These are phyloP conservation scores for Cyathus striatus DNA, from an alignment of 768 basidiomycete species.

Conservation along the genomic window DNA sequence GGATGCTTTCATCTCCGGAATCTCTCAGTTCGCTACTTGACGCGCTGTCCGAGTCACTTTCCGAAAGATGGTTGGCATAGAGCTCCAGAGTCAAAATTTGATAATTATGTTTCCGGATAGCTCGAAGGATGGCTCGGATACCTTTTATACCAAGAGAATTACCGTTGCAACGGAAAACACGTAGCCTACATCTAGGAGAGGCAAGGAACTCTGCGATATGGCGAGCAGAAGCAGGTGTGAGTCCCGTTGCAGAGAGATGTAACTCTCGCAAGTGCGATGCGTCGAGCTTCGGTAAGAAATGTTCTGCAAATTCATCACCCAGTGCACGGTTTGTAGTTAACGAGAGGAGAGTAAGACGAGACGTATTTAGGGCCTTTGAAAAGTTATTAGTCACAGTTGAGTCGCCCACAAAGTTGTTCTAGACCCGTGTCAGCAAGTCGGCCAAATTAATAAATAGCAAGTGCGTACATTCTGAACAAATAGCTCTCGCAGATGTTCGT, in stretches of 20 bases:
- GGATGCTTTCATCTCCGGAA: constrained; percentile 6
- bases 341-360: constrained; percentile 43
- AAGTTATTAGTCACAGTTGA: constrained; percentile 31
- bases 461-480: constrained; percentile 54
- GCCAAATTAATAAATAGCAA: not conserved
- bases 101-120: constrained; percentile 42
- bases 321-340: constrained; percentile 45
- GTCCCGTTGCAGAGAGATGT: constrained; percentile 46
- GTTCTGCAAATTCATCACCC: constrained; percentile 43
- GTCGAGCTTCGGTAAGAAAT: constrained; percentile 46
- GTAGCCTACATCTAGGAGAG: constrained; percentile 44
- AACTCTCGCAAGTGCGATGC: constrained; percentile 46
- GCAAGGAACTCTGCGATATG: constrained; percentile 43
- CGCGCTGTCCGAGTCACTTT: constrained; percentile 8
- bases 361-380: constrained; percentile 47
- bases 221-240: constrained; percentile 37
- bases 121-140: constrained; percentile 38
- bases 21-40: constrained; percentile 12
- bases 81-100: constrained; percentile 43
- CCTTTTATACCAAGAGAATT: constrained; percentile 46
- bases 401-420: constrained; percentile 26
- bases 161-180: constrained; percentile 47
- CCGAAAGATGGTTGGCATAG: constrained; percentile 37
- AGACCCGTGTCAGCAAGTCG: not conserved
- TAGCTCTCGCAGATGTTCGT: constrained; percentile 39